Base-by-base conservation (phyloP, 2,329 filamentous ascomycete genomes). In the Fusarium continuum region DNA sequence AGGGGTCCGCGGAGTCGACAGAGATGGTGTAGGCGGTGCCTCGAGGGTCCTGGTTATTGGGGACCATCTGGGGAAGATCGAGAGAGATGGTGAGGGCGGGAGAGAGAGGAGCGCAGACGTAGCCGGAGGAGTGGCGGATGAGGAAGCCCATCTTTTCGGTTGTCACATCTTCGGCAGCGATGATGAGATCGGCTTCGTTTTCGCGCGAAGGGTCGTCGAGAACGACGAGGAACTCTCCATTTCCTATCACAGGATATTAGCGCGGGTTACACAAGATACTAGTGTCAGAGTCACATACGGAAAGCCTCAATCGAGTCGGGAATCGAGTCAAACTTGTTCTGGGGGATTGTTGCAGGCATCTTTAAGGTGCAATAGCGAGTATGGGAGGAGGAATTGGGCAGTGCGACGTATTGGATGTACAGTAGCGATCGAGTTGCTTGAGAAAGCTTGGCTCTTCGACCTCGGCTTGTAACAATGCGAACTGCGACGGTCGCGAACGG, bases 101-200 rank as follows among this genome's bases (percentile, higher is more conserved):
- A 45, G 87, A 83, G 60, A 98, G 83, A 14, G 95, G 94, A 0
- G 91, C 91, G 86, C 95, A 98, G 80, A 99, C 89, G 73, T 94
- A 88, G 74, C 95, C 95, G 4, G 92, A 92, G 32, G 91, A 91
- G 82, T 97, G 88, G 72, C 93, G 92, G 77, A 99, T 87, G 85
- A 99, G 89, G 82, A 97, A 99, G 71, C 93, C 92, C 88, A 96
- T 96, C 79, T 98, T 94, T 66, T 91, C 85, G 20, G 93, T 84
- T 8, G 94, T 97, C 65, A 97, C 81, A 72, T 90, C 85, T 68
- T 92, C 82, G 62, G 93, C 94, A 67, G 95, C 92, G 74, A 98
- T 96, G 78, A 98, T 97, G 43, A 99, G 87, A 80, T 99, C 95
- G 77, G 93, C 95, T 84, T 99, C 95, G 77, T 99, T 99, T 78